Evolutionary conservation across 768 basidiomycete species (phyloP).

Genomic region (Xanthoconium purpureum): DNA sequence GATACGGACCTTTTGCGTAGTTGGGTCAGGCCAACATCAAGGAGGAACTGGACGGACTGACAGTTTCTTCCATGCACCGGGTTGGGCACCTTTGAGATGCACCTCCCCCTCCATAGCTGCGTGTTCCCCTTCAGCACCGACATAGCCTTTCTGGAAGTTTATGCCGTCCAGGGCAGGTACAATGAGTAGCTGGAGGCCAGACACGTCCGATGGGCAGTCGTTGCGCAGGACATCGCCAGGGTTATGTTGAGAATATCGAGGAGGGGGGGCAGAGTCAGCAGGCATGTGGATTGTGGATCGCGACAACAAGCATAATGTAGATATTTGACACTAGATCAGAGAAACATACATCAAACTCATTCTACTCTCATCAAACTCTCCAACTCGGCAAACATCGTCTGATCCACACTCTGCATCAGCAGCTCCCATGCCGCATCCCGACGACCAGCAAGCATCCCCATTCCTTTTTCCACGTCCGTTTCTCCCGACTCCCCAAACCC

Average conservation of each 20-base stretch:
- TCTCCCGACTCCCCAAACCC: slow-evolving; percentile 77
- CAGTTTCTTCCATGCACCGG: slow-evolving; percentile 64
- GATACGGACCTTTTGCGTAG: slow-evolving; percentile 51
- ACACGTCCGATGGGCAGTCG: slow-evolving; percentile 17
- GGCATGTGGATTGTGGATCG: slow-evolving; percentile 20
- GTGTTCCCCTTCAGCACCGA: slow-evolving; percentile 79
- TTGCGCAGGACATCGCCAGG: slow-evolving; percentile 16
- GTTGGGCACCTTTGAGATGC: slow-evolving; percentile 70
- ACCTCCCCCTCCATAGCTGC: slow-evolving; percentile 87
- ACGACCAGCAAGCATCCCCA: slow-evolving; percentile 69
- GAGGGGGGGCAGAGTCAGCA: slow-evolving; percentile 51
- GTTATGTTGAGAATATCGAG: slow-evolving; percentile 55
- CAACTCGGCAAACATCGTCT: slow-evolving; percentile 71
- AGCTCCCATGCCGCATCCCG: slow-evolving; percentile 71
- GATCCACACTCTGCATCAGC: slow-evolving; percentile 68
- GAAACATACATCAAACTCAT: slow-evolving; percentile 23
- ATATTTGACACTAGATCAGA: slow-evolving; percentile 11
- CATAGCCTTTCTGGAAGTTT: slow-evolving; percentile 81
- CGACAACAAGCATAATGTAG: slow-evolving; percentile 5
- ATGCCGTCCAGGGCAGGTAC: slow-evolving; percentile 65
- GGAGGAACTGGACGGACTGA: slow-evolving; percentile 41
- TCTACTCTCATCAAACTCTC: slow-evolving; percentile 75
- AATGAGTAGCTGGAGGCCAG: slow-evolving; percentile 65
- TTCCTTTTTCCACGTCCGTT: slow-evolving; percentile 62
- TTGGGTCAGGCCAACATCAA: slow-evolving; percentile 13